phyloP scores from a whole-genome alignment of 2,329 filamentous ascomycete genomes.

The Pseudocercospora fijiensis region DNA sequence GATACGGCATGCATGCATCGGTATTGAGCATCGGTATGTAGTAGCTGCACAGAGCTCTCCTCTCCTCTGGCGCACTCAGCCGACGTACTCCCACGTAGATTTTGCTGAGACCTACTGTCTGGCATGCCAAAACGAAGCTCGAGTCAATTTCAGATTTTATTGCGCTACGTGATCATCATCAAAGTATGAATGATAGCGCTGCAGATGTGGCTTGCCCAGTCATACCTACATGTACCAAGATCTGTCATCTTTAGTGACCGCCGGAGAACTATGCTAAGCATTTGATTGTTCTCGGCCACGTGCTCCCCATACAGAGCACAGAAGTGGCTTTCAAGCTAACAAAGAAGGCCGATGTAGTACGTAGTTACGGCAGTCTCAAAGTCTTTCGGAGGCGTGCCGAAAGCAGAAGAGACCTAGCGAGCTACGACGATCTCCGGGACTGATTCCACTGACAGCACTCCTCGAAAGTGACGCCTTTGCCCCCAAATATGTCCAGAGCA shows the following conservation, averaged over 20 bases:
- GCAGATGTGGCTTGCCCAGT: conserved; percentile 8
- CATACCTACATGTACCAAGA: neutral
- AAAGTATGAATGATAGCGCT: conserved; percentile 1
- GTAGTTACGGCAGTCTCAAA: neutral
- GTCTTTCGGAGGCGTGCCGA: conserved; percentile 1
- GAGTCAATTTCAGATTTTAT: neutral
- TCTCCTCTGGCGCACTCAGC: neutral
- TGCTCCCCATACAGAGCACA: neutral
- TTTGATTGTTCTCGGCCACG: neutral
- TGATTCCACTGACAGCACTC: conserved; percentile 87
- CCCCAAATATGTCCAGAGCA: conserved; percentile 93
- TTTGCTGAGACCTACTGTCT: neutral
- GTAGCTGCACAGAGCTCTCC: neutral
- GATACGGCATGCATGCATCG: neutral
- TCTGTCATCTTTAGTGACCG: conserved; percentile 6
- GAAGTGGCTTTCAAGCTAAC: conserved; percentile 6
- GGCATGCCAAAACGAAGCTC: neutral
- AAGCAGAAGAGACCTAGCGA: conserved; percentile 7
- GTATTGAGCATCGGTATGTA: neutral
- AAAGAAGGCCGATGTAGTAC: neutral
- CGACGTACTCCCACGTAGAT: neutral
- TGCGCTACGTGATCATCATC: neutral
- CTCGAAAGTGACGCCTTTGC: conserved; percentile 77
- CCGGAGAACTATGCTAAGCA: neutral
- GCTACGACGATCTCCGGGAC: conserved; percentile 8